A percentile compares a stretch with the other conserved stretches of the same genome.
phyloP scores from a whole-genome alignment of 2,329 filamentous ascomycete species.

The Polytolypa hystricis region DNA sequence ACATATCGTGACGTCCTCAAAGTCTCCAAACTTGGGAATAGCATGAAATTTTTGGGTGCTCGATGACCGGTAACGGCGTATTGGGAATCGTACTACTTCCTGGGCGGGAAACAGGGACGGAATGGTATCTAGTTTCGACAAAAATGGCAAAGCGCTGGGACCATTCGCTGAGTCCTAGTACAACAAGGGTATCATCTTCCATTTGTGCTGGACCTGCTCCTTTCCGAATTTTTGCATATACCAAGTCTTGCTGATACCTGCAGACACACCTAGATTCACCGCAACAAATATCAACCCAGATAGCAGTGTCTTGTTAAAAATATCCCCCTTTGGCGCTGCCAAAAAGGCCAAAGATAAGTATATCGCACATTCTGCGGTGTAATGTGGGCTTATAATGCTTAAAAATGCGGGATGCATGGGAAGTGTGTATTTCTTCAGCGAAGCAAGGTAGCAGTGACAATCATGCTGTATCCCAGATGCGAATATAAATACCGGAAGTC shows the following conservation, averaged over 20 bases:
- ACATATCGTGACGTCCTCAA: constrained; percentile 76
- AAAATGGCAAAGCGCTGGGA: too few relatives aligned
- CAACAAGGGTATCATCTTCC: constrained; percentile 60
- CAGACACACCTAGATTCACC: constrained; percentile 72
- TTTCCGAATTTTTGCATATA: constrained; percentile 64
- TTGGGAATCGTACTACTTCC: too few relatives aligned
- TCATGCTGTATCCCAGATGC: constrained; percentile 65
- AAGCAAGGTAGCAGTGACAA: constrained; percentile 59
- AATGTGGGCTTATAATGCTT: constrained; percentile 73
- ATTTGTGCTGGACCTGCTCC: constrained; percentile 50
- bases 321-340: constrained; percentile 55
- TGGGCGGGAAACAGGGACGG: too few relatives aligned
- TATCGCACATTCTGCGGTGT: constrained; percentile 75
- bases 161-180: constrained; percentile 25
- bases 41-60: constrained; percentile 44
- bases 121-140: too few relatives aligned
- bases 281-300: constrained; percentile 61
- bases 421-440: constrained; percentile 70
- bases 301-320: constrained; percentile 62
- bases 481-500: constrained; percentile 53
- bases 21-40: constrained; percentile 62
- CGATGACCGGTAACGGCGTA: constrained; percentile 16
- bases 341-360: constrained; percentile 68
- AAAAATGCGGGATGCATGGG: constrained; percentile 63
- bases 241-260: constrained; percentile 66